Evolutionary conservation across 2,329 filamentous ascomycete genomes (phyloP).

Genomic region (Sporothrix sp.): DNA sequence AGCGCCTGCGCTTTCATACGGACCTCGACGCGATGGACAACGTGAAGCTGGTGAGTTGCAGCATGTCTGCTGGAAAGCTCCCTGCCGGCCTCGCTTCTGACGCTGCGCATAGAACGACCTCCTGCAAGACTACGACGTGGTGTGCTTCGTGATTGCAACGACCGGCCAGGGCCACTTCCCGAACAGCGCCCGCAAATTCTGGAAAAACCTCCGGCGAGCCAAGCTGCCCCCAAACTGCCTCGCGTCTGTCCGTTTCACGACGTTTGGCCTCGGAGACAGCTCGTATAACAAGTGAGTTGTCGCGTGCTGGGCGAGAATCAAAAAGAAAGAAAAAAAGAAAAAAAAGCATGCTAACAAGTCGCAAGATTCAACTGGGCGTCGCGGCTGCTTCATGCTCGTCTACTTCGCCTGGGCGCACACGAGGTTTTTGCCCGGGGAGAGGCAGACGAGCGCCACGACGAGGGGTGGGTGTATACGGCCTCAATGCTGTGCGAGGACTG

Average conservation of each 20-base stretch:
- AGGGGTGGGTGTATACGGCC: slow-evolving; percentile 53
- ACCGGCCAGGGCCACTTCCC: slow-evolving; percentile 93
- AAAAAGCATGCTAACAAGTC: too few relatives aligned
- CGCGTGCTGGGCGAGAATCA: too few relatives aligned
- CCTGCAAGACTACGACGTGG: slow-evolving; percentile 39
- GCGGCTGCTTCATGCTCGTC: slow-evolving; percentile 74
- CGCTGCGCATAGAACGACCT: slow-evolving; percentile 33
- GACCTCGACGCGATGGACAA: slow-evolving; percentile 68
- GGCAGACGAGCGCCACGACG: slow-evolving; percentile 85
- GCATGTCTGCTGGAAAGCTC: background rate
- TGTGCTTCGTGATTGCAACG: slow-evolving; percentile 79
- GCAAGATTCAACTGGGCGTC: slow-evolving; percentile 84
- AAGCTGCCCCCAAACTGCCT: slow-evolving; percentile 65
- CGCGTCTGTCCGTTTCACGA: slow-evolving; percentile 60
- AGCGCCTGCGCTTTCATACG: slow-evolving; percentile 70
- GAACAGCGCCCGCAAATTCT: slow-evolving; percentile 70
- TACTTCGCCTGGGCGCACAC: slow-evolving; percentile 72
- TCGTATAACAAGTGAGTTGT: slow-evolving; percentile 69
- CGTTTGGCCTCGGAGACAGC: slow-evolving; percentile 87
- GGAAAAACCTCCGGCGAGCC: slow-evolving; percentile 74
- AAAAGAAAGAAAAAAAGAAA: too few relatives aligned
- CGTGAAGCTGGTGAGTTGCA: slow-evolving; percentile 58
- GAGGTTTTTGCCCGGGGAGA: slow-evolving; percentile 72
- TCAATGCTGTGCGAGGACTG: too few relatives aligned
- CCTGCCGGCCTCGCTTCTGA: background rate